These are phyloP conservation scores for Trichoderma erinaceum DNA, from an alignment of 495 filamentous ascomycete species.

Conservation along the genomic window DNA sequence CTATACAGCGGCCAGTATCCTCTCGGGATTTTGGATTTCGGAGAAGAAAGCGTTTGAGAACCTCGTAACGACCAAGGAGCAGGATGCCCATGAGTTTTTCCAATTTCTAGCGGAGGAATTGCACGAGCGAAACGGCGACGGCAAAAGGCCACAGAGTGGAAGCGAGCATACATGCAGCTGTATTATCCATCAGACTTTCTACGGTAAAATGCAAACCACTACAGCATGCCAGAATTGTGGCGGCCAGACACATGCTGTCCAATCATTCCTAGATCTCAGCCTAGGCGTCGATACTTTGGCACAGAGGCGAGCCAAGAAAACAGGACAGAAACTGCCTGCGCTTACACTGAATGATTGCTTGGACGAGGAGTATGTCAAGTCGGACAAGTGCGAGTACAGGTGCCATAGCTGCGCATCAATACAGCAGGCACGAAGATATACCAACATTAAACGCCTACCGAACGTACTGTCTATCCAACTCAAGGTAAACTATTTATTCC, in stretches of 20 bases:
- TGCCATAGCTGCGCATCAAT: conserved; percentile 68
- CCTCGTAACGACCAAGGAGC: conserved; percentile 86
- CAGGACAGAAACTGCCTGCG: conserved; percentile 29
- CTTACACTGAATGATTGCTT: conserved; percentile 69
- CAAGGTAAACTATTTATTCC: conserved; percentile 53
- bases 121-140: conserved; percentile 60
- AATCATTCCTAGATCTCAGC: conserved; percentile 82
- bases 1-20: conserved; percentile 74
- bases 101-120: conserved; percentile 85
- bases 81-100: conserved; percentile 94
- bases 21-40: conserved; percentile 72
- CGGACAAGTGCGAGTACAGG: conserved; percentile 69
- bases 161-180: conserved; percentile 67
- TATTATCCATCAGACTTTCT: conserved; percentile 84
- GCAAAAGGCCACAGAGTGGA: conserved; percentile 45
- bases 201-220: conserved; percentile 77
- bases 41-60: conserved; percentile 55
- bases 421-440: conserved; percentile 70
- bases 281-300: conserved; percentile 64
- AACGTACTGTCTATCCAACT: conserved; percentile 87
- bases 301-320: conserved; percentile 46
- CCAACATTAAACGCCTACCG: conserved; percentile 71
- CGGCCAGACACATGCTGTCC: conserved; percentile 68
- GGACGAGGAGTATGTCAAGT: conserved; percentile 72
- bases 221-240: conserved; percentile 81